phyloP scores from a whole-genome alignment of 768 basidiomycete genomes.

The Tubosaeta brunneosetosa region DNA sequence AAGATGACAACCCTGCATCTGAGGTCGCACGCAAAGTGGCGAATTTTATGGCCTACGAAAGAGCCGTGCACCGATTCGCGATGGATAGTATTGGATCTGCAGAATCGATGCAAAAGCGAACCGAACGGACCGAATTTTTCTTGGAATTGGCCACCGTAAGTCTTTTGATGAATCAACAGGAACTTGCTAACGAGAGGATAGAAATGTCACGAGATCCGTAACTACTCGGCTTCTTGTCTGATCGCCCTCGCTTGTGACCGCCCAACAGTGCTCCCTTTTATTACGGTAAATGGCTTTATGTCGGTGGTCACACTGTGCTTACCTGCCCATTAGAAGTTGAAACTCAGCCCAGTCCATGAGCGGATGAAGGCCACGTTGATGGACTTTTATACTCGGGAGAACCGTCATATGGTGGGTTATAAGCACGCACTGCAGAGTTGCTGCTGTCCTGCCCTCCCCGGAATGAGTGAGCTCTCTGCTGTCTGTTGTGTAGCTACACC shows the following conservation, averaged over 20 bases:
- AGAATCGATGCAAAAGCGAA: conserved; percentile 17
- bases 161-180: background rate
- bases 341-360: conserved; percentile 22
- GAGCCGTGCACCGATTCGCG: conserved; percentile 38
- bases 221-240: conserved; percentile 41
- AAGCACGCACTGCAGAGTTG: conserved; percentile 29
- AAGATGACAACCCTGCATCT: conserved; percentile 25
- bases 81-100: conserved; percentile 33
- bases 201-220: conserved; percentile 43
- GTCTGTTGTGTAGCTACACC: background rate
- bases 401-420: conserved; percentile 27
- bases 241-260: conserved; percentile 41
- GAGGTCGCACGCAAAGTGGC: conserved; percentile 28
- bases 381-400: conserved; percentile 23
- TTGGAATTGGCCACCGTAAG: conserved; percentile 42
- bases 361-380: conserved; percentile 13
- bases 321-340: conserved; percentile 17
- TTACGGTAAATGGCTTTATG: conserved; percentile 13
- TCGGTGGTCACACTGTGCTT: background rate
- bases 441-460: conserved; percentile 28
- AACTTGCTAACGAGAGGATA: conserved; percentile 17
- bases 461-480: conserved; percentile 23
- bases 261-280: conserved; percentile 33
- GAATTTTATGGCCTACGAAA: conserved; percentile 34
- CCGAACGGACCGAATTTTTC: conserved; percentile 38